These are phyloP conservation scores for Escallonia herrerae DNA, from an alignment of 129 eudicot species.

Conservation along the genomic window DNA sequence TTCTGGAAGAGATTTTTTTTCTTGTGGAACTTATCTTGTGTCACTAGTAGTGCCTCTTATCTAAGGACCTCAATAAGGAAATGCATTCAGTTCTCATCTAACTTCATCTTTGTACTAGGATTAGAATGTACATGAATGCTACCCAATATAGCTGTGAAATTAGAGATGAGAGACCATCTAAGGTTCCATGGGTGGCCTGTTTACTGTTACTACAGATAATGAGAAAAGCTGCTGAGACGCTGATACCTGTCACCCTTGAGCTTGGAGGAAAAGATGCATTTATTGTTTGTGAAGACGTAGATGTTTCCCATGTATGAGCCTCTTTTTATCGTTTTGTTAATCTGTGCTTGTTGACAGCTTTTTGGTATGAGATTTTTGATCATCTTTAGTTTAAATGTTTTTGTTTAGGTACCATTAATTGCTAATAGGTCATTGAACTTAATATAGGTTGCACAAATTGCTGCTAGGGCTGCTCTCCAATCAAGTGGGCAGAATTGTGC, in stretches of 20 bases:
- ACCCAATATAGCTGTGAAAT: too few species aligned
- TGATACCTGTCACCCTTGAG: constrained; percentile 96
- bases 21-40: too few species aligned
- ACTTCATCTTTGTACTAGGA: too few species aligned
- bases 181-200: not conserved
- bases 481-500: constrained; percentile 99
- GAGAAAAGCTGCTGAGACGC: constrained; percentile 87
- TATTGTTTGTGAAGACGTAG: constrained; percentile 95
- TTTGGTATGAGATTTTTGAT: not conserved
- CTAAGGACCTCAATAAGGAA: too few species aligned
- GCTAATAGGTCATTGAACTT: constrained; percentile 10
- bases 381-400: not conserved
- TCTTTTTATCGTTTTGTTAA: not conserved
- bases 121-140: too few species aligned
- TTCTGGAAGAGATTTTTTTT: too few species aligned
- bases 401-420: constrained; percentile 6
- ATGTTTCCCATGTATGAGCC: constrained; percentile 70
- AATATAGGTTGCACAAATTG: constrained; percentile 93
- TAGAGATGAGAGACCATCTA: too few species aligned
- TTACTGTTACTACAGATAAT: constrained; percentile 50
- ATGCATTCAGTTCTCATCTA: too few species aligned
- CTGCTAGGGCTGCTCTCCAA: constrained; percentile 91
- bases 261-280: constrained; percentile 99
- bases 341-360: not conserved
- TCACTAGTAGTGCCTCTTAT: too few species aligned